phyloP scores from a whole-genome alignment of 768 basidiomycete genomes.

The Gloeopeniophorella convolvens region DNA sequence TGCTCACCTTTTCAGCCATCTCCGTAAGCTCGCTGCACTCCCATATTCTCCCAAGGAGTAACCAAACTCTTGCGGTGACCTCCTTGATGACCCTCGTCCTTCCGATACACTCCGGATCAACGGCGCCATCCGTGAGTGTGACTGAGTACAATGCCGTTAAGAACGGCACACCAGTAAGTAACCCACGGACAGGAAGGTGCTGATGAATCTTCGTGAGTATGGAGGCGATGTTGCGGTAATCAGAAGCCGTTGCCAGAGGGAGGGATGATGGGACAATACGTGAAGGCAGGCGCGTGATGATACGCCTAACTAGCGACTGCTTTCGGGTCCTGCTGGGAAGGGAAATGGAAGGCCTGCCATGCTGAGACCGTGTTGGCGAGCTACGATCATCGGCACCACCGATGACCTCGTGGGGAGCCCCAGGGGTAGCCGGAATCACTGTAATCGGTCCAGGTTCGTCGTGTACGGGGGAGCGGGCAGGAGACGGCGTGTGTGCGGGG shows the following conservation, averaged over 20 bases:
- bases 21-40: constrained; percentile 46
- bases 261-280: constrained; percentile 35
- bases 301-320: constrained; percentile 44
- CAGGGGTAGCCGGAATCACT: constrained; percentile 19
- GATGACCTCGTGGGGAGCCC: constrained; percentile 28
- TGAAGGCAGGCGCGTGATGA: constrained; percentile 44
- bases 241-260: constrained; percentile 55
- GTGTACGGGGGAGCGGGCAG: constrained; percentile 26
- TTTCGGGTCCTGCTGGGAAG: constrained; percentile 49
- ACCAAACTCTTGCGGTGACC: constrained; percentile 59
- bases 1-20: constrained; percentile 50
- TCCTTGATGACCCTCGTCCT: constrained; percentile 54
- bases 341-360: constrained; percentile 42
- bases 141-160: constrained; percentile 64
- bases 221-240: constrained; percentile 66
- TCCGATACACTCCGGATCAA: constrained; percentile 34
- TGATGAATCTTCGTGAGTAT: constrained; percentile 64
- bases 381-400: constrained; percentile 27
- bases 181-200: constrained; percentile 64
- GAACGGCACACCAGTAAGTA: constrained; percentile 82
- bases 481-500: constrained; percentile 36
- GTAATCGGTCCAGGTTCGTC: constrained; percentile 13
- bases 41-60: constrained; percentile 66
- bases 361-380: constrained; percentile 30
- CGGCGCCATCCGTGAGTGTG: constrained; percentile 36